Conservation (phyloP, 1,284 basidiomycete species). For the Fomitiporia mediterranea region DNA sequence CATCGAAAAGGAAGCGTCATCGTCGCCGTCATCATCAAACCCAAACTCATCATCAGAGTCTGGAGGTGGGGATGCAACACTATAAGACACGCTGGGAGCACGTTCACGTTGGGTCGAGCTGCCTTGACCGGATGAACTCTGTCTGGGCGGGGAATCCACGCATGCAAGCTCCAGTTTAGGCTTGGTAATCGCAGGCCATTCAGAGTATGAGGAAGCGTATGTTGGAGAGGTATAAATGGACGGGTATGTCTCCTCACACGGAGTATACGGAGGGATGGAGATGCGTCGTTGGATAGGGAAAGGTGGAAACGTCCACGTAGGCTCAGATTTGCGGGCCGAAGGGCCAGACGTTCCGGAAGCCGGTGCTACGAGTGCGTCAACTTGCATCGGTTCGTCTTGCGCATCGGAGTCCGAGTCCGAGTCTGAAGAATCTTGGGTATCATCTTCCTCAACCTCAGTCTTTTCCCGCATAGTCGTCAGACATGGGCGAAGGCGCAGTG, state of each 20-base stretch:
- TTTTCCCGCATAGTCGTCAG: conserved; percentile 31
- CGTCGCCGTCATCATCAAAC: conserved; percentile 25
- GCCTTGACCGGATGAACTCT: not conserved
- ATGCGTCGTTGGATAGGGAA: conserved; percentile 40
- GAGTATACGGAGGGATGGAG: conserved; percentile 50
- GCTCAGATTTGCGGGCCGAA: not conserved
- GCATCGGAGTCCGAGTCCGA: conserved; percentile 26
- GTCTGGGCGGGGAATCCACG: conserved; percentile 2
- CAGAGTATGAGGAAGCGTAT: not conserved
- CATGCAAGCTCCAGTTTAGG: conserved; percentile 13
- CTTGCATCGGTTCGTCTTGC: conserved; percentile 24
- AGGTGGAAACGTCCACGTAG: conserved; percentile 32
- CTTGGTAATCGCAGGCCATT: conserved; percentile 5
- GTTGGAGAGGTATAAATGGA: conserved; percentile 6
- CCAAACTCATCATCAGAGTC: conserved; percentile 56
- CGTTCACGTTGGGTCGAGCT: conserved; percentile 6
- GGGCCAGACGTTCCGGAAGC: not conserved
- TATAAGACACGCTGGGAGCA: conserved; percentile 32
- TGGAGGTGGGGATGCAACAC: conserved; percentile 53
- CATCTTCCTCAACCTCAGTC: conserved; percentile 17
- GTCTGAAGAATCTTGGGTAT: conserved; percentile 17
- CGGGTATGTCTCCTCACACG: conserved; percentile 26
- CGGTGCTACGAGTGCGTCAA: conserved; percentile 15
- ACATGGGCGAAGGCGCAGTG: conserved; percentile 53
- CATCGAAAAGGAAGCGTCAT: conserved; percentile 27